Base-by-base conservation (phyloP, 2,329 filamentous ascomycete species). In the Talaromyces sp. region DNA sequence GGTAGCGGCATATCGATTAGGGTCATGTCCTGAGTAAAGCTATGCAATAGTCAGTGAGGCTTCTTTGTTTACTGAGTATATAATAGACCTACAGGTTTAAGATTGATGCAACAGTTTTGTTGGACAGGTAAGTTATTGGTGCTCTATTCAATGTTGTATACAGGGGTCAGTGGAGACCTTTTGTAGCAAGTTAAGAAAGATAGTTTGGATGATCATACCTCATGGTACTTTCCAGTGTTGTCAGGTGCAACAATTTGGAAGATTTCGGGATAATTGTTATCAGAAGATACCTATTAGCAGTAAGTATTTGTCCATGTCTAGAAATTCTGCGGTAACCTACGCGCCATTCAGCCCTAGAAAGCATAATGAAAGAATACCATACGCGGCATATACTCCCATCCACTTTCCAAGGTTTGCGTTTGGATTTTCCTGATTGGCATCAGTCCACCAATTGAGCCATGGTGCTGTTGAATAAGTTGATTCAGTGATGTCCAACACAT, bases 1-100 rank as follows among this genome's bases (percentile, higher is more conserved):
- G 78, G 78, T 11, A 80, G 70, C 25, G 77, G 73, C 71, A 77
- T 76, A 64, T 80, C 77, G 39, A 80, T 76, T 23, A 80, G 71
- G 37, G 75, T 70, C 64, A 80, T 66, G 62, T 80, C 78, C 63
- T 80, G 77, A 62, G 76, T 79, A 21, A 61, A 61, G 6, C 59
- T 61, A 35, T 42, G 31, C 7, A 18, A 23, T 35, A 11, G 4
- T 61, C 11, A 61, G 25, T 25, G n/a, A 61, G 2, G 2, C 7
- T 35, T 35, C 37, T 35, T 56, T 39, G 12, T 44, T 39, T 8
- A 14, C 9, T 28, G 11, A 11, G 9, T 23, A 44, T 60, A n/a
- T 42, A 21, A 31, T 39, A 28, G 21, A 46, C 59, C 11, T 37
- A 61, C 50, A 61, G 8, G 31, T 61, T 61, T 16, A 61, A 16